phyloP scores from a whole-genome alignment of 192 early-diverging fungal species.

The Coemansia sp. region DNA sequence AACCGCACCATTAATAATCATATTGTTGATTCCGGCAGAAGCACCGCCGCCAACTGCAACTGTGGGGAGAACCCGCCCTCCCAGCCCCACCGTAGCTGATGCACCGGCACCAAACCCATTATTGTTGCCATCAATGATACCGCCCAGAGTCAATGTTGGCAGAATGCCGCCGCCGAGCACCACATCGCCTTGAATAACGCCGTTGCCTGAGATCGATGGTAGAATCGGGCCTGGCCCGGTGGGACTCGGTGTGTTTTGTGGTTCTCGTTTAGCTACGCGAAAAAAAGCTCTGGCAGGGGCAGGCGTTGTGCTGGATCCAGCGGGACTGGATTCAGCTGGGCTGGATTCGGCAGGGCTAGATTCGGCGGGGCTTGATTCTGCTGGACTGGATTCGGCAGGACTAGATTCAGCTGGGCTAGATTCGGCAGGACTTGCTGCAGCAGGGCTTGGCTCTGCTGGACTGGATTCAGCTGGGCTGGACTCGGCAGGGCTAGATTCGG shows the following conservation, averaged over 20 bases:
- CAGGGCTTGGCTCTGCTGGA: not conserved
- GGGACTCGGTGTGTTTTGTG: not conserved
- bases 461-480: not conserved
- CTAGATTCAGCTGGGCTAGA: too few relatives aligned
- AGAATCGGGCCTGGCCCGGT: not conserved
- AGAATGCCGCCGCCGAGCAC: constrained; percentile 25
- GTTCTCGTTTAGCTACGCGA: constrained; percentile 11
- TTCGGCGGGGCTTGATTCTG: not conserved
- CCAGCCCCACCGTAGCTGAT: constrained; percentile 25
- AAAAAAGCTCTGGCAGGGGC: constrained; percentile 5
- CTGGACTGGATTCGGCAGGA: too few relatives aligned
- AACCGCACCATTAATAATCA: constrained; percentile 10
- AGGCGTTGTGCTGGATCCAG: not conserved
- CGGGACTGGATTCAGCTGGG: not conserved
- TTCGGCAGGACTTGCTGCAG: not conserved
- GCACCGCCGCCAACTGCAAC: constrained; percentile 22
- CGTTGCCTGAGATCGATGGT: constrained; percentile 15
- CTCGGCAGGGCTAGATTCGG: not conserved
- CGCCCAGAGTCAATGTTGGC: constrained; percentile 24
- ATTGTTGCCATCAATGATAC: constrained; percentile 15
- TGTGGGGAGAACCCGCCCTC: constrained; percentile 16
- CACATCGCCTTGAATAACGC: constrained; percentile 15
- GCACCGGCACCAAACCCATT: constrained; percentile 28
- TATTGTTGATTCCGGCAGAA: constrained; percentile 7
- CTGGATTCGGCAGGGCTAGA: not conserved